phyloP scores from a whole-genome alignment of 2,329 filamentous ascomycete species.

The Exserohilum rostratum region DNA sequence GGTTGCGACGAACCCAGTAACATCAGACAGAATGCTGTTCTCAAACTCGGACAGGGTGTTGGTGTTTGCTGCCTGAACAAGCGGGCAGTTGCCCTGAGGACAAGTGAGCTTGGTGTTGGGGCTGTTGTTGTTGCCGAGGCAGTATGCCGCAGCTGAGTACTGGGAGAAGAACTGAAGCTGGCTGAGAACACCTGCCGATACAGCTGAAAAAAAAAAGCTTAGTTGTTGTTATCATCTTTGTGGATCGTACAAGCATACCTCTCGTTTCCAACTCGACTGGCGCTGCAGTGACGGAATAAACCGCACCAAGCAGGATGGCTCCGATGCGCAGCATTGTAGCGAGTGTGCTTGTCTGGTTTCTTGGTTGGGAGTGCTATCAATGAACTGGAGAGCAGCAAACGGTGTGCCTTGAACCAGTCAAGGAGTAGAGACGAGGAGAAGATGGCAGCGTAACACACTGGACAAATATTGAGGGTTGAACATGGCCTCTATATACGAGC shows the following conservation, averaged over 20 bases:
- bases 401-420: neutral
- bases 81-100: slow-evolving; percentile 54
- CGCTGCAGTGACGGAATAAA: slow-evolving; percentile 30
- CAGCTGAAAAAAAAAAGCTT: slow-evolving; percentile 25
- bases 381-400: neutral
- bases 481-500: slow-evolving; percentile 5
- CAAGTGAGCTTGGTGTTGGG: slow-evolving; percentile 54
- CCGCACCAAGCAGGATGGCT: slow-evolving; percentile 26
- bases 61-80: slow-evolving; percentile 55
- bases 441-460: neutral
- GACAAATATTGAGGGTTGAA: neutral
- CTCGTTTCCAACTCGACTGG: slow-evolving; percentile 36
- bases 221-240: neutral
- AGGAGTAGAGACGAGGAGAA: neutral
- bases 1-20: slow-evolving; percentile 55
- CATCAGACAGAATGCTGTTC: slow-evolving; percentile 50
- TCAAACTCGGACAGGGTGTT: slow-evolving; percentile 57
- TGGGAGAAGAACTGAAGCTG: slow-evolving; percentile 57
- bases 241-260: slow-evolving; percentile 25
- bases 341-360: slow-evolving; percentile 11
- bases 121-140: slow-evolving; percentile 55
- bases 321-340: slow-evolving; percentile 24
- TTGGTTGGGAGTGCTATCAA: neutral
- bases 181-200: slow-evolving; percentile 50
- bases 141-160: slow-evolving; percentile 62